A percentile compares a stretch with the other conserved stretches of the same genome.
phyloP scores from a whole-genome alignment of 1,284 basidiomycete species.

The Naganishia albida region DNA sequence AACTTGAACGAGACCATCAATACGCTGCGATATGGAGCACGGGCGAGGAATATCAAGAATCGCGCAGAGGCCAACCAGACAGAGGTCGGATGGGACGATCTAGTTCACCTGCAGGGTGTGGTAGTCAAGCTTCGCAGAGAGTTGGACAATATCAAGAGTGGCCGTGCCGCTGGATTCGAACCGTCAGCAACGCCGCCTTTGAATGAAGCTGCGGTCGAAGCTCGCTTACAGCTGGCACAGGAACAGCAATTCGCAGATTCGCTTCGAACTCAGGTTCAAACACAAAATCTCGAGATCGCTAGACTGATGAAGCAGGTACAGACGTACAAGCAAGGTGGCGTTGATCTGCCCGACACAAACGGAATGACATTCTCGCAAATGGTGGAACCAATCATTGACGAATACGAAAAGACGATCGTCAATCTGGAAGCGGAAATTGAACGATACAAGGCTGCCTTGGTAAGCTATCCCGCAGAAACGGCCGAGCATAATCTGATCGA shows the following conservation, averaged over 20 bases:
- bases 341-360: constrained; percentile 61
- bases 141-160: constrained; percentile 68
- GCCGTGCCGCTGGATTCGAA: constrained; percentile 31
- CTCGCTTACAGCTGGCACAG: background rate
- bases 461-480: constrained; percentile 5
- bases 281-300: constrained; percentile 46
- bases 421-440: constrained; percentile 88
- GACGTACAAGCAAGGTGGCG: constrained; percentile 58
- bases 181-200: constrained; percentile 6
- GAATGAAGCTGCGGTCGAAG: background rate
- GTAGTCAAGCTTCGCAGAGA: constrained; percentile 83
- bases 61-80: constrained; percentile 86
- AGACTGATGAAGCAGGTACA: constrained; percentile 45
- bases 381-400: constrained; percentile 95
- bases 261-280: constrained; percentile 22
- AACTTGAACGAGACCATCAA: constrained; percentile 94
- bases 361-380: constrained; percentile 83
- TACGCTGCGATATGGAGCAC: constrained; percentile 97
- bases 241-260: constrained; percentile 6
- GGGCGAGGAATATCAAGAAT: constrained; percentile 97
- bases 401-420: constrained; percentile 96
- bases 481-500: constrained; percentile 16
- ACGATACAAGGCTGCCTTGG: constrained; percentile 67
- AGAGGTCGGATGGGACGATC: constrained; percentile 97
- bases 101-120: constrained; percentile 90